Evolutionary conservation across 352 stramenopile genomes (phyloP).

Genomic region (Pythium plurisporium): DNA sequence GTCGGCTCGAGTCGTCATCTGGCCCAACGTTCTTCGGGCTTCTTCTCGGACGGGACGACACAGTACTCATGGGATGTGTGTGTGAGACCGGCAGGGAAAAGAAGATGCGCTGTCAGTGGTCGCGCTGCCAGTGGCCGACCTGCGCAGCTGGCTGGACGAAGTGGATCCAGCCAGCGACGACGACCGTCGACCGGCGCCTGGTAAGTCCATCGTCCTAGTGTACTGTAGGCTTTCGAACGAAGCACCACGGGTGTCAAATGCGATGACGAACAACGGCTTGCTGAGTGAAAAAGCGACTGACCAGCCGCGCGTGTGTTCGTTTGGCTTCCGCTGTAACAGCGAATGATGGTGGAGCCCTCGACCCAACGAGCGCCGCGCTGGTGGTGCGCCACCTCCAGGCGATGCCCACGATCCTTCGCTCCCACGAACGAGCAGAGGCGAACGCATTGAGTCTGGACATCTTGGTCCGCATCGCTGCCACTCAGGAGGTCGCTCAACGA

Average conservation of each 20-base stretch:
- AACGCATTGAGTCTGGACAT: constrained; percentile 7
- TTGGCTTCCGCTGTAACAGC: neutral
- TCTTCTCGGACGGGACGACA: neutral
- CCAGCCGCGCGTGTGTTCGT: neutral
- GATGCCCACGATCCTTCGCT: neutral
- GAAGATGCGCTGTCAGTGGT: constrained; percentile 12
- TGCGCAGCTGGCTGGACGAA: constrained; percentile 9
- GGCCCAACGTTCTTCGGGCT: constrained; percentile 5
- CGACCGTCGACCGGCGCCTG: neutral
- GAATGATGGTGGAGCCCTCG: neutral
- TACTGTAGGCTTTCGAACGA: no score
- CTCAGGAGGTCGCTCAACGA: neutral
- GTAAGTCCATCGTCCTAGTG: neutral
- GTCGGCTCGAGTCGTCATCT: constrained; percentile 7
- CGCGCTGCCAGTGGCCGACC: constrained; percentile 13
- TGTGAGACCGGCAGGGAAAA: constrained; percentile 19
- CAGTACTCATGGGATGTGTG: neutral
- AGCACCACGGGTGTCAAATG: neutral
- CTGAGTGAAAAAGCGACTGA: constrained; percentile 1
- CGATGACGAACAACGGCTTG: neutral
- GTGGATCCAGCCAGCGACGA: neutral
- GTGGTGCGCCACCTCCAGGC: constrained; percentile 9
- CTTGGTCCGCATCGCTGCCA: neutral
- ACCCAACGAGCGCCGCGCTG: neutral
- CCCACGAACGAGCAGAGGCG: constrained; percentile 1